Evolutionary conservation across 78 protist genomes (phyloP), one percentile per base, ranked within the genome.

Genomic region (Acrasis kona): DNA sequence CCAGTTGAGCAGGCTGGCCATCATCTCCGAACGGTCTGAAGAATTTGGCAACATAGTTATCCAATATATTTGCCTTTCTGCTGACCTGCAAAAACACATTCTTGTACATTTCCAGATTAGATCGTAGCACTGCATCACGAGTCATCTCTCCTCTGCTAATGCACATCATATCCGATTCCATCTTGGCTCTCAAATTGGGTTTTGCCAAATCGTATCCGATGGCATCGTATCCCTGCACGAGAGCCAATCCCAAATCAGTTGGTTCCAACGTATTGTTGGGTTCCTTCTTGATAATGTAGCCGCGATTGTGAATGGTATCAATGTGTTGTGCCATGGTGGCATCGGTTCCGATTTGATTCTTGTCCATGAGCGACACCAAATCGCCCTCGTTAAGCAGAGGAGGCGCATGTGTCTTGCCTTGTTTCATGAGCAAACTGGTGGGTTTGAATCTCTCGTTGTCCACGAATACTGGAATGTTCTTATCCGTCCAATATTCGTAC

Each of bases 271-370:
- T 2, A n/a, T 34, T n/a, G 10, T 31, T 34, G n/a, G n/a, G n/a
- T 27, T 34, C 83, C 34, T 69, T 70, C 61, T 77, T 37, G n/a
- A 9, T 40, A 28, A 61, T 95, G 42, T 94, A 97, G 5, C 34
- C 86, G 6, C 99, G 87, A 10, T 90, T 80, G n/a, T 70, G 71
- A 38, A 96, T 71, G 31, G 68, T 93, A 28, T 83, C 8, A 68
- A 97, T 96, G 88, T 97, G 99, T 80, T 89, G 75, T 8, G 97
- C 97, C 74, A 95, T 97, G 28, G 99, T 97, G 0, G 99, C 99
- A 69, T 97, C 99, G 0, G 99, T 96, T 19, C 99, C 98, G 64
- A 95, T 96, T 9, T 91, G 93, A 31, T 91, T 76, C 9, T 38
- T n/a, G 76, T 96, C 96, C 99, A 98, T 98, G 32, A 85, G 79